Percentiles rank a stretch among this genome's conserved stretches.
phyloP scores from a whole-genome alignment of 441 rosid species.

The Pelargonium citronellum region DNA sequence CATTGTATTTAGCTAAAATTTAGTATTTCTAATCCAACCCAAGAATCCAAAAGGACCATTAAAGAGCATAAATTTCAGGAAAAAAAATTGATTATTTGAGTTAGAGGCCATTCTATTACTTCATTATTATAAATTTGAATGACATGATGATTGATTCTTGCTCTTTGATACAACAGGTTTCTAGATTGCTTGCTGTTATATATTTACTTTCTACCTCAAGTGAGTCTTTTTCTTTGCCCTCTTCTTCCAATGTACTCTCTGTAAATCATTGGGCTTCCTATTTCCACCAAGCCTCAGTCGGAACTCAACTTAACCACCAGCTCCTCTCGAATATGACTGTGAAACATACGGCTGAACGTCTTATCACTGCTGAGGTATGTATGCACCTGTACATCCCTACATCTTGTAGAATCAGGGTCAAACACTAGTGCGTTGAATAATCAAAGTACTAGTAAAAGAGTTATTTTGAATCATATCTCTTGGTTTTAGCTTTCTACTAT shows the following conservation, averaged over 20 bases:
- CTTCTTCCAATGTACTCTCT: conserved; percentile 46
- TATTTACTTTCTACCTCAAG: conserved; percentile 57
- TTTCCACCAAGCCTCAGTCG: conserved; percentile 95
- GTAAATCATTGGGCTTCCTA: conserved; percentile 86
- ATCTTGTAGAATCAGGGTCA: background rate
- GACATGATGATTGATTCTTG: conserved; percentile 18
- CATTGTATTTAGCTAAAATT: too few relatives aligned
- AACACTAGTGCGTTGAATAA: background rate
- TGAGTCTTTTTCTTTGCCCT: conserved; percentile 38
- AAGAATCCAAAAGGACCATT: too few relatives aligned
- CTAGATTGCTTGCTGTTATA: conserved; percentile 63
- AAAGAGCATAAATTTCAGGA: too few relatives aligned
- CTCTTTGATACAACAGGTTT: conserved; percentile 46
- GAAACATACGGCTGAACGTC: conserved; percentile 31
- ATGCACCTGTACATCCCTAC: background rate
- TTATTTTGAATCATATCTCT: background rate
- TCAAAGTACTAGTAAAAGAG: background rate
- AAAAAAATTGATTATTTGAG: too few relatives aligned
- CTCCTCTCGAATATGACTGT: conserved; percentile 45
- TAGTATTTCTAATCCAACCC: too few relatives aligned
- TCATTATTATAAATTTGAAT: conserved; percentile 3
- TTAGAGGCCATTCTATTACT: too few relatives aligned
- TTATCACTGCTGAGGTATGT: conserved; percentile 43
- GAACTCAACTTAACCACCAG: conserved; percentile 59
- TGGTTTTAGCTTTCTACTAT: background rate